Base-by-base conservation (phyloP, 192 early-diverging fungal species). In the Lunasporangiospora selenospora region DNA sequence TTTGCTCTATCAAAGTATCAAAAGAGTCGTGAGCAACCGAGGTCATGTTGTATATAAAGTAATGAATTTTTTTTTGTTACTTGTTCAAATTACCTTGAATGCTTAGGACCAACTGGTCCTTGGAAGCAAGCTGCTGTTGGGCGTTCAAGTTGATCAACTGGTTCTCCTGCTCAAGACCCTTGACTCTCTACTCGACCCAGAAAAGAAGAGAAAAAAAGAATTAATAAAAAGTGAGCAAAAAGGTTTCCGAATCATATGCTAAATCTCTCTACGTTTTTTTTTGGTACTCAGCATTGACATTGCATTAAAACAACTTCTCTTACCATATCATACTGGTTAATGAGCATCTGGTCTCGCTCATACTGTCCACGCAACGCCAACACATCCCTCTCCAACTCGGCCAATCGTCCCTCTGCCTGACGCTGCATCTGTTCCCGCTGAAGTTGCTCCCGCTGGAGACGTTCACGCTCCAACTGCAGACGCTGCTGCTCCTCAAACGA, bases 321-420 rank as follows among this genome's bases (percentile, higher is more conserved):
- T 77, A 89, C 87, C 75, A 80, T 54, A 44, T 95, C 90, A 67
- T 97, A 97, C 71, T 95, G 93, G 36, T 89, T 85, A 32, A 97
- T 71, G 36, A 88, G 75, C 78, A 92, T 80, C 59, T 90, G 86
- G 73, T 96, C 92, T 37, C 90, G 83, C 50, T 90, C 88, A 61
- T 89, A 80, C 61, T 94, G 91, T 16, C 86, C 85, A 18, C 87
- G 80, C 44, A 85, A 81, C 50, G 84, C 80, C 32, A 95, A 79
- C 13, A 98, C 63, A 77, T 97, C 89, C 58, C 87, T 82, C 49
- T 92, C 88, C 31, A 94, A 65, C 60, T 94, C 87, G 37, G 86
- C 88, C 51, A 90, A 76, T 42, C 90, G 83, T 39, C 88, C 88
- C 58, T 90, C 85, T 12, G 84, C 87, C 26, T 91, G 91, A 33